Base-by-base conservation (phyloP, 192 early-diverging fungal species). In the Rhizophagus sp. region DNA sequence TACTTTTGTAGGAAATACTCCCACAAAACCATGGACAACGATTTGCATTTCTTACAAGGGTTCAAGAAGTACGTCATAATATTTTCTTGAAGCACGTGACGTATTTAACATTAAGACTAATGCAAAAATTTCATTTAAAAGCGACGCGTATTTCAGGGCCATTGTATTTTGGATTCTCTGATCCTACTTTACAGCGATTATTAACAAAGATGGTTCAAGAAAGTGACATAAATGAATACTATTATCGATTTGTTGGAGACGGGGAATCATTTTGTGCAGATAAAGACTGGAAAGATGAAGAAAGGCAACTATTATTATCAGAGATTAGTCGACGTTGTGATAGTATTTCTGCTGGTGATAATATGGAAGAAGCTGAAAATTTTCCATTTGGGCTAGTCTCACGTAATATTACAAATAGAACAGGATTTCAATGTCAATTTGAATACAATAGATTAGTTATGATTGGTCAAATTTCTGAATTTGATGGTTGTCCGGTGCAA, bases 141-240 rank as follows among this genome's bases (percentile, higher is more conserved):
- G 85, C 84, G 4, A 90, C 89, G 2, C 79, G 89, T 68, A 85
- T 90, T 25, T 88, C 87, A 71, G 89, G 89, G 15, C 89, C 89
- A 0, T 68, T 90, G 70, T 90, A 88, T 69, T 88, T 83, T 82
- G 89, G 89, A 5, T 90, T 90, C 52, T 90, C 89, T 13, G 89
- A 90, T 44, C 84, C 86, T 12, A 84, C 30, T 13, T 66, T 66
- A 30, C 64, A 66, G 17, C 64, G n/a, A 34, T 66, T 66, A 25
- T 33, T 66, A 33, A 66, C 64, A 66, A 66, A 66, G 15, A 66
- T 66, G 64, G 64, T 66, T 13, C 24, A 33, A 66, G 64, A 66
- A 4, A 66, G 30, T 66, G 64, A 66, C 30, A 33, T 66, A 15
- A 33, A 66, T 17, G 64, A 66, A 33, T 66, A 66, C 30, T 66